Base-by-base conservation (phyloP, 345 rosid species). In the Arabis alpina region DNA sequence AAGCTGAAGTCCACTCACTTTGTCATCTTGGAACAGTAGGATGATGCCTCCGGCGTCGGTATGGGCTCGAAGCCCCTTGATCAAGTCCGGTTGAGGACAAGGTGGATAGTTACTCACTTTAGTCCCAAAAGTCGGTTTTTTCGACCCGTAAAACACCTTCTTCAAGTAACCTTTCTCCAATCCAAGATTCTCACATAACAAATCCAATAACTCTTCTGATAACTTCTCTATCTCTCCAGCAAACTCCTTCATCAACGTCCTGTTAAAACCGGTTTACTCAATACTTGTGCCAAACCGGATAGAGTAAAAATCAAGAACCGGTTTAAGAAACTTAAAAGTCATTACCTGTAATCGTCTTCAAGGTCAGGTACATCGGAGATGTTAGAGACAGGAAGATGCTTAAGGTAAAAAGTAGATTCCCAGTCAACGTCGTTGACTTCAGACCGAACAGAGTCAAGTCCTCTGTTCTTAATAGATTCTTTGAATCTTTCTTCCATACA, bases 1-100 rank as follows among this genome's bases (percentile, higher is more conserved):
- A 11, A 93, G 92, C 83, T 93, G 98, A 47, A 93, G 96, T 66
- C 98, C 98, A 19, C 98, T 82, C 56, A 93, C 96, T 64, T 80
- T 81, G 45, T 87, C 90, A 16, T 93, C 98, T 67, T 93, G 98
- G 76, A 93, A 89, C 43, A 93, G 86, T 47, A 93, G 62, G 65
- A 93, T 89, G 81, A 93, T 83, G 70, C 98, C 98, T 1, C 98
- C 97, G 0, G 97, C 98, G n/a, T 93, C 98, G n/a, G 98, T 91
- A 77, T 93, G 98, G 37, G 96, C 94, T 0, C 97, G 74, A 60
- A 93, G 94, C 0, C 98, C 98, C 81, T 93, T 93, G 76, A 93
- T 81, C 23, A 87, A 74, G 37, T 93, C 91, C 23, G 98, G 98
- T 53, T 88, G 84, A 2, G 98, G 98, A 75, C 92, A 91, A n/a